A percentile compares a stretch with the other conserved stretches of the same genome.
These are phyloP conservation scores for Aspergillus pseudonomiae DNA, from an alignment of 2,329 filamentous ascomycete genomes.

Conservation along the genomic window DNA sequence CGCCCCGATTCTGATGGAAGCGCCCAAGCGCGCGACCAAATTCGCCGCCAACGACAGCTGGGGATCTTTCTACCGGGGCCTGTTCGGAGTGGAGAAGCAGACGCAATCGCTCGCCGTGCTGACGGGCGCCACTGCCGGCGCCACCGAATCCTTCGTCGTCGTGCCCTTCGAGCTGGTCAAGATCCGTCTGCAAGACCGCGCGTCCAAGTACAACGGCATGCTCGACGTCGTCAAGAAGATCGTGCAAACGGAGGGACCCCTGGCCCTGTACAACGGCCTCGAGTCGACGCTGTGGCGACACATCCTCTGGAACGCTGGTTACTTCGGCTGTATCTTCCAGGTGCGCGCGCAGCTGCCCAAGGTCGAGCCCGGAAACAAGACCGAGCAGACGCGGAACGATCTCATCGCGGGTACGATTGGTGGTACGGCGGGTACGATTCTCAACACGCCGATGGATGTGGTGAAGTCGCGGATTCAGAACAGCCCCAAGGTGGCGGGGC, in stretches of 20 bases:
- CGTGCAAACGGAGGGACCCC: slow-evolving; percentile 75
- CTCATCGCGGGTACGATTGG: slow-evolving; percentile 83
- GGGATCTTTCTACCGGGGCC: slow-evolving; percentile 88
- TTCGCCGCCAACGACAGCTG: slow-evolving; percentile 99
- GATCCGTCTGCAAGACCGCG: slow-evolving; percentile 95
- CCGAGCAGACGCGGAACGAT: slow-evolving; percentile 81
- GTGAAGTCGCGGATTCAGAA: slow-evolving; percentile 99
- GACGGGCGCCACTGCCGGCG: slow-evolving; percentile 91
- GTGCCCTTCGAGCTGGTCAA: slow-evolving; percentile 98
- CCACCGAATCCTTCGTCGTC: slow-evolving; percentile 94
- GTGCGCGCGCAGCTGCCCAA: slow-evolving; percentile 81
- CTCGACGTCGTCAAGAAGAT: slow-evolving; percentile 64
- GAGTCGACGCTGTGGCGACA: slow-evolving; percentile 98
- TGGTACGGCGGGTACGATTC: slow-evolving; percentile 84
- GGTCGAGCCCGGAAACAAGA: slow-evolving; percentile 71
- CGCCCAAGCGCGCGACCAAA: slow-evolving; percentile 93
- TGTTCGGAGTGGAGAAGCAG: slow-evolving; percentile 84
- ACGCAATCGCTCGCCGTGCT: slow-evolving; percentile 89
- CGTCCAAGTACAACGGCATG: slow-evolving; percentile 69
- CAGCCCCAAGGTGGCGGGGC: slow-evolving; percentile 78
- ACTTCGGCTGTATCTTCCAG: slow-evolving; percentile 99
- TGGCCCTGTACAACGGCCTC: slow-evolving; percentile 94
- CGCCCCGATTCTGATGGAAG: slow-evolving; percentile 97
- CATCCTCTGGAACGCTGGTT: slow-evolving; percentile 89
- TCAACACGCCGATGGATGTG: slow-evolving; percentile 96